Evolutionary conservation across 805 yeast genomes (phyloP), one percentile per base, ranked within the genome.

Genomic region (Middelhovenomyces tepae): DNA sequence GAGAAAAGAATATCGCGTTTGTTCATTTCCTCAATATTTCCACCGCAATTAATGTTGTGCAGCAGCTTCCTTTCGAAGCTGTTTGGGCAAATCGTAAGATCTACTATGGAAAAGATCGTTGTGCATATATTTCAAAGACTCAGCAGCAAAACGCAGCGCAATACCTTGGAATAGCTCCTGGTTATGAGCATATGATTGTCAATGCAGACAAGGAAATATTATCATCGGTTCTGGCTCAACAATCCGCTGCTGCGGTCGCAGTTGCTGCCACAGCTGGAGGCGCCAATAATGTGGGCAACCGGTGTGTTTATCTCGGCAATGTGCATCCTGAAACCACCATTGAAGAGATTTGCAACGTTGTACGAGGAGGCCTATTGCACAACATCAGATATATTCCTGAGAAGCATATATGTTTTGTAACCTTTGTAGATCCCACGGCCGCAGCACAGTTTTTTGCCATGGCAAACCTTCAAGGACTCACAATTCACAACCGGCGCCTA

Each of bases 61-160:
- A 81, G 31, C 73, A 73, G 37, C 64, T 91, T 36, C 82, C 89
- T 1, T 61, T 71, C 20, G 67, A 68, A 31, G 76, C 75, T 23
- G 76, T 75, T 48, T 89, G 86, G 64, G 64, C 69, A 37, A 79
- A 76, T 43, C 75, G 80, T 38, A 84, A 83, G 56, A 80, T 93
- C 26, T 83, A 74, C 48, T 87, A 84, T 51, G 97, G 96, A 40
- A 87, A 86, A 56, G 97, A 89, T 58, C 69, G 97, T 58, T 59
- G 65, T 63, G 95, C 95, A 2, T 85, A 85, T 50, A 83, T 89
- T 28, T 85, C 95, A 16, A 85, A 84, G 56, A 82, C 95, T 11
- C 96, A 91, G 59, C 95, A 86, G 59, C 95, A 87, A 53, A 86
- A 89, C 54, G 97, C 96, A 13, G 95, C 95, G 3, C 94, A 87